These are phyloP conservation scores for Fusarium continuum DNA, from an alignment of 2,329 filamentous ascomycete species.

Conservation along the genomic window DNA sequence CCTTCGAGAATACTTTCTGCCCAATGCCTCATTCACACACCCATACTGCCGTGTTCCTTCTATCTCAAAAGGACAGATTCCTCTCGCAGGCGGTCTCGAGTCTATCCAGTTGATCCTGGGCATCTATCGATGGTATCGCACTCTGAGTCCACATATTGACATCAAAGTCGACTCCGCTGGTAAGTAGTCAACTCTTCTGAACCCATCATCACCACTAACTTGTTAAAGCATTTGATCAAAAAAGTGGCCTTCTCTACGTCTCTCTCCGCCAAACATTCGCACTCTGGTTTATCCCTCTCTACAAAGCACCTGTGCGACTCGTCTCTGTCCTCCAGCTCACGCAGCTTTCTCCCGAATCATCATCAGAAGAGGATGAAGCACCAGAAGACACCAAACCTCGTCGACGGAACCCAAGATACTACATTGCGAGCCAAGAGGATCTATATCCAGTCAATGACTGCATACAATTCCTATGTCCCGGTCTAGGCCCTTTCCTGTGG, in stretches of 20 bases:
- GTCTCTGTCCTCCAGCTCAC: conserved; percentile 73
- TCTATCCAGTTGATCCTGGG: conserved; percentile 73
- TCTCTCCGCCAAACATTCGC: conserved; percentile 78
- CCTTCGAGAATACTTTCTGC: conserved; percentile 77
- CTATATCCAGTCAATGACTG: conserved; percentile 82
- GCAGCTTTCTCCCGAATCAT: conserved; percentile 50
- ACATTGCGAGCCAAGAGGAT: conserved; percentile 81
- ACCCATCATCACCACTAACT: not conserved
- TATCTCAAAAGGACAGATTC: conserved; percentile 55
- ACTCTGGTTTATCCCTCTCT: conserved; percentile 80
- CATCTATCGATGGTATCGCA: conserved; percentile 87
- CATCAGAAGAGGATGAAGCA: conserved; percentile 28
- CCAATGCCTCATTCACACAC: conserved; percentile 77
- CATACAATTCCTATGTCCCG: conserved; percentile 74
- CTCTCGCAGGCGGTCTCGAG: conserved; percentile 56
- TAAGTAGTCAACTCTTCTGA: conserved; percentile 40
- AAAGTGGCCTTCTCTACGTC: conserved; percentile 74
- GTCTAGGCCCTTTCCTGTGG: conserved; percentile 65
- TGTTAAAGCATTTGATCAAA: conserved; percentile 70
- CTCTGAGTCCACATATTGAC: conserved; percentile 78
- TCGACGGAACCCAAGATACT: conserved; percentile 60
- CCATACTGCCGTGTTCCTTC: conserved; percentile 77
- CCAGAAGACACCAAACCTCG: conserved; percentile 23
- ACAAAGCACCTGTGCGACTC: conserved; percentile 72
- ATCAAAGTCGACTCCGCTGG: conserved; percentile 69